Conservation (phyloP, 2,329 filamentous ascomycete genomes). For the Trichophyton simii region DNA sequence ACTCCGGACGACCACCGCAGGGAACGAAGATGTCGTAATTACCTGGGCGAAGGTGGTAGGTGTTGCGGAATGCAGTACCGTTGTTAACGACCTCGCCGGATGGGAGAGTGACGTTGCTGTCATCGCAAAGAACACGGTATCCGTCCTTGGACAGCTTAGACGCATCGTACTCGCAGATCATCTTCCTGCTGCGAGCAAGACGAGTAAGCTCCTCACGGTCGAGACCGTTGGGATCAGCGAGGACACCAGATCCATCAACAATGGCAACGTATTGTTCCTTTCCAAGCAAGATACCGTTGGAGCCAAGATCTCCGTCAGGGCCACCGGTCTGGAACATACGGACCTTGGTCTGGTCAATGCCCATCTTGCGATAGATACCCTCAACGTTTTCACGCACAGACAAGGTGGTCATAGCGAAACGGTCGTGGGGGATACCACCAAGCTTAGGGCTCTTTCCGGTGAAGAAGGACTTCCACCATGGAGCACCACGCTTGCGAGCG, state of each 20-base stretch:
- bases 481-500: constrained; percentile 70
- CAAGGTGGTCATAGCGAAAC: constrained; percentile 94
- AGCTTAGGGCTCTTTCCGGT: constrained; percentile 95
- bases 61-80: constrained; percentile 92
- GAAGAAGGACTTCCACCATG: constrained; percentile 99
- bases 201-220: constrained; percentile 71
- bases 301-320: constrained; percentile 89
- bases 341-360: constrained; percentile 72
- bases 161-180: constrained; percentile 78
- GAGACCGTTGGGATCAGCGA: constrained; percentile 83
- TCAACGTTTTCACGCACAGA: constrained; percentile 93
- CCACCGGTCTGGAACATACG: constrained; percentile 96
- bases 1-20: constrained; percentile 91
- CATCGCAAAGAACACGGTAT: constrained; percentile 85
- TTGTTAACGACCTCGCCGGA: constrained; percentile 77
- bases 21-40: constrained; percentile 82
- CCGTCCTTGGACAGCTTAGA: constrained; percentile 77
- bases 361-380: constrained; percentile 92
- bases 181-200: constrained; percentile 71
- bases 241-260: constrained; percentile 90
- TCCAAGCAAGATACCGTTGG: constrained; percentile 91
- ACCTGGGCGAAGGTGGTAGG: constrained; percentile 75
- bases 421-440: constrained; percentile 90
- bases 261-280: constrained; percentile 93
- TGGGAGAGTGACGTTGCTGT: constrained; percentile 77